phyloP scores from a whole-genome alignment of 2,329 filamentous ascomycete species.

The Botrytis paeoniae region DNA sequence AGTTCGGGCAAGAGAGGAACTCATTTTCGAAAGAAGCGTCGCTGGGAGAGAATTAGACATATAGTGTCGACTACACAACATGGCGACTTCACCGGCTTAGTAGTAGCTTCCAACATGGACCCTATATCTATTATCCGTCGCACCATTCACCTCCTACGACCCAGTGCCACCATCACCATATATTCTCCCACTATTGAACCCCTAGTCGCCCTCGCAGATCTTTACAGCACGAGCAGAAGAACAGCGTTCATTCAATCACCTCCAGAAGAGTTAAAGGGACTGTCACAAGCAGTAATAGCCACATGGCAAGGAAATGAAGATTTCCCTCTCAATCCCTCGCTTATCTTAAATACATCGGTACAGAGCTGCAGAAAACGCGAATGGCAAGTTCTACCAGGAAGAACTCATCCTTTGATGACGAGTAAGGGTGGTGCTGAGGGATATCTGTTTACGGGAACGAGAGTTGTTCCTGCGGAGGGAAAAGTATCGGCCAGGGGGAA shows the following conservation, averaged over 20 bases:
- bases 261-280: slow-evolving; percentile 44
- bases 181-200: slow-evolving; percentile 82
- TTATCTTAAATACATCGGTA: slow-evolving; percentile 74
- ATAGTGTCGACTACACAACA: slow-evolving; percentile 72
- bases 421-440: slow-evolving; percentile 83
- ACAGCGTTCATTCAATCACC: slow-evolving; percentile 66
- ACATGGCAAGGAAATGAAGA: slow-evolving; percentile 62
- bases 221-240: slow-evolving; percentile 76
- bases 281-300: slow-evolving; percentile 49
- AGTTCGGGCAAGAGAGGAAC: slow-evolving; percentile 80
- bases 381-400: slow-evolving; percentile 88
- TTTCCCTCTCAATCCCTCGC: slow-evolving; percentile 83
- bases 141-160: slow-evolving; percentile 74
- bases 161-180: slow-evolving; percentile 80
- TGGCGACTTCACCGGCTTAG: slow-evolving; percentile 78
- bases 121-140: slow-evolving; percentile 71
- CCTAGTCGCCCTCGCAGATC: slow-evolving; percentile 72
- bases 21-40: slow-evolving; percentile 83
- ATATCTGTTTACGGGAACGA: slow-evolving; percentile 80
- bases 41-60: slow-evolving; percentile 70
- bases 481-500: slow-evolving; percentile 79
- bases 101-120: slow-evolving; percentile 81
- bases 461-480: slow-evolving; percentile 75
- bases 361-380: slow-evolving; percentile 75
- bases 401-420: slow-evolving; percentile 95